Evolutionary conservation across 2,329 filamentous ascomycete species (phyloP), one percentile per base, ranked within the genome.

Genomic region (Neonectria hederae): DNA sequence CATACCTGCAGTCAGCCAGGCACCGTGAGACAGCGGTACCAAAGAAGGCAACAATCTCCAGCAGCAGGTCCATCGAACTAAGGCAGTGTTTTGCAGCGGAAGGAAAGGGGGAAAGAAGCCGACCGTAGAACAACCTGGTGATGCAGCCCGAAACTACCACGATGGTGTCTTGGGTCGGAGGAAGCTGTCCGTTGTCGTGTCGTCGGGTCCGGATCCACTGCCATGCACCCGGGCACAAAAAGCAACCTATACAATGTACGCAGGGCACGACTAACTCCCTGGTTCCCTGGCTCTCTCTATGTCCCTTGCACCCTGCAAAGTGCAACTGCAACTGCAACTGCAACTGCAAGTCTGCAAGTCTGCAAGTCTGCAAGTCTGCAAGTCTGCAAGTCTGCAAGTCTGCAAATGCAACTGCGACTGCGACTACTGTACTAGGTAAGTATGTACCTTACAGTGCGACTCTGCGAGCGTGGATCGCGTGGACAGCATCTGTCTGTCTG

Each of bases 401-500:
- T 30, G 28, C 28, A 26, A 26, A 28, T 62, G 60, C 26, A 38
- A 54, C 46, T 58, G 22, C 55, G 14, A 51, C 38, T 46, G 46
- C 53, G 51, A 55, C 46, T 56, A 26, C 52, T 19, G n/a, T n/a
- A n/a, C n/a, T n/a, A n/a, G n/a, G n/a, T n/a, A n/a, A n/a, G n/a
- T n/a, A n/a, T 28, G 28, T 28, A 28, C 45, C 38, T 11, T 17
- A 35, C 35, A 38, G 35, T 54, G 52, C 54, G 45, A 49, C 56
- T 52, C 56, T 59, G 48, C 56, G 38, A 52, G 38, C 35, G 35
- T 38, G 35, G 17, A 38, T 14, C 32, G 56, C 56, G 46, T 38
- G 54, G 48, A 54, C 28, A 40, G 49, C 40, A 40, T 52, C 26
- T 40, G 48, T 51, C 48, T 32, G 52, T 51, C 52, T 35, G 54